Conservation (phyloP, 1,139 yeast species). For the Taphrina flavorubra region DNA sequence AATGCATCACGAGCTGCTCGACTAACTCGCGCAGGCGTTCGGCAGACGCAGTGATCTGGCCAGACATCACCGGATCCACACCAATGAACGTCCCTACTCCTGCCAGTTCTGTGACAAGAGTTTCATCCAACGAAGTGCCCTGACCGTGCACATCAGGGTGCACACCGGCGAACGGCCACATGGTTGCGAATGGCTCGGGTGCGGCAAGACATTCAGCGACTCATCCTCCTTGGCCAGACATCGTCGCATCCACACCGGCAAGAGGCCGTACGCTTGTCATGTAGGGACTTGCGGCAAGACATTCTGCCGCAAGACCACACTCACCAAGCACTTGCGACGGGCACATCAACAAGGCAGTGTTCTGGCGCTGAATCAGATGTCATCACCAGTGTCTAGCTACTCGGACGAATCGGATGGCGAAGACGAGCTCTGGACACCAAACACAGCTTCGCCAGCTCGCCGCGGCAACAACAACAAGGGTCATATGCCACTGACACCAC, state of each 20-base stretch:
- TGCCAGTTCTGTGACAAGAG: slow-evolving; percentile 76
- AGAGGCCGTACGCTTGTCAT: slow-evolving; percentile 75
- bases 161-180: slow-evolving; percentile 95
- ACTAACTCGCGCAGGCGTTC: slow-evolving; percentile 42
- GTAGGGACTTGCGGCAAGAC: slow-evolving; percentile 70
- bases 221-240: slow-evolving; percentile 38
- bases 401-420: slow-evolving; percentile 20
- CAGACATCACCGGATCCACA: slow-evolving; percentile 62
- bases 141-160: slow-evolving; percentile 71
- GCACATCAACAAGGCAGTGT: slow-evolving; percentile 37
- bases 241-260: slow-evolving; percentile 54
- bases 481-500: slow-evolving; percentile 32
- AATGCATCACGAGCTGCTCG: not conserved
- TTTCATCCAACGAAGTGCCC: slow-evolving; percentile 65
- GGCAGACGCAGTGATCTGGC: slow-evolving; percentile 46
- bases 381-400: not conserved
- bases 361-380: slow-evolving; percentile 19
- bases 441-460: slow-evolving; percentile 10
- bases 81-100: slow-evolving; percentile 69
- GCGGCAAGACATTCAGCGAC: slow-evolving; percentile 47
- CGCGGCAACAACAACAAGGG: slow-evolving; percentile 3
- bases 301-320: slow-evolving; percentile 44
- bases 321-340: slow-evolving; percentile 43
- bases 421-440: slow-evolving; percentile 12
- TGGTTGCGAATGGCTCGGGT: slow-evolving; percentile 66